Percentiles rank a stretch among this genome's conserved stretches.
Evolutionary conservation across 1,139 yeast genomes (phyloP).

Genomic region (Kurtzmaniella quercitrusa): DNA sequence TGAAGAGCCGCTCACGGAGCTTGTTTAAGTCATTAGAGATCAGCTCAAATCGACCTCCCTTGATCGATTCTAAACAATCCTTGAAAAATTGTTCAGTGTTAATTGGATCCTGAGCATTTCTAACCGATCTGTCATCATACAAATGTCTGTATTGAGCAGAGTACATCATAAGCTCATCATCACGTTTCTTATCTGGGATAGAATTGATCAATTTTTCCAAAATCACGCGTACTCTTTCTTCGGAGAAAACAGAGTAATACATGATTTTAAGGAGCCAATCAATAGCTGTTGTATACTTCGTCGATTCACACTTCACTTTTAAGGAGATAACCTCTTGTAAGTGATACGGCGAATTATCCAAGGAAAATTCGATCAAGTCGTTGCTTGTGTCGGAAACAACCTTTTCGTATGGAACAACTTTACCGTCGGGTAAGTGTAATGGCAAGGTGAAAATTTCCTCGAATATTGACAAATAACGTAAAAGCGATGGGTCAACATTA

Average conservation of each 20-base stretch:
- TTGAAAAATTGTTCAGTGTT: conserved; percentile 57
- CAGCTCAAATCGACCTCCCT: conserved; percentile 44
- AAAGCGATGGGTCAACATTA: conserved; percentile 50
- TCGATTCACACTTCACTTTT: conserved; percentile 56
- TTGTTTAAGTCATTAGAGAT: conserved; percentile 54
- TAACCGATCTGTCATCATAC: conserved; percentile 56
- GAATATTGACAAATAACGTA: conserved; percentile 67
- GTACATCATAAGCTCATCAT: conserved; percentile 67
- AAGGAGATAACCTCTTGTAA: conserved; percentile 65
- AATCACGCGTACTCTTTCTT: conserved; percentile 62
- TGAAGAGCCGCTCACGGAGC: conserved; percentile 56
- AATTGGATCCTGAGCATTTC: conserved; percentile 64
- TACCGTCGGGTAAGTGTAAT: conserved; percentile 60
- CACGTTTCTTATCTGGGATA: conserved; percentile 76
- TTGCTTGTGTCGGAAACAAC: conserved; percentile 70
- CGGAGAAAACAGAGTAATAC: conserved; percentile 66
- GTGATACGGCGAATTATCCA: conserved; percentile 56
- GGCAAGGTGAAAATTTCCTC: conserved; percentile 70
- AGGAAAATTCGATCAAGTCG: conserved; percentile 61
- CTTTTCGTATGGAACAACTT: conserved; percentile 58
- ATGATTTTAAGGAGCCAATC: conserved; percentile 71
- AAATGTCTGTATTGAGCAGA: conserved; percentile 56
- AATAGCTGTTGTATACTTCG: conserved; percentile 64
- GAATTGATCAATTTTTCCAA: conserved; percentile 73
- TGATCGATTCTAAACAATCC: conserved; percentile 46